These are phyloP conservation scores for Hyaloperonospora arabidopsidis DNA, from an alignment of 352 stramenopile species.

Conservation along the genomic window DNA sequence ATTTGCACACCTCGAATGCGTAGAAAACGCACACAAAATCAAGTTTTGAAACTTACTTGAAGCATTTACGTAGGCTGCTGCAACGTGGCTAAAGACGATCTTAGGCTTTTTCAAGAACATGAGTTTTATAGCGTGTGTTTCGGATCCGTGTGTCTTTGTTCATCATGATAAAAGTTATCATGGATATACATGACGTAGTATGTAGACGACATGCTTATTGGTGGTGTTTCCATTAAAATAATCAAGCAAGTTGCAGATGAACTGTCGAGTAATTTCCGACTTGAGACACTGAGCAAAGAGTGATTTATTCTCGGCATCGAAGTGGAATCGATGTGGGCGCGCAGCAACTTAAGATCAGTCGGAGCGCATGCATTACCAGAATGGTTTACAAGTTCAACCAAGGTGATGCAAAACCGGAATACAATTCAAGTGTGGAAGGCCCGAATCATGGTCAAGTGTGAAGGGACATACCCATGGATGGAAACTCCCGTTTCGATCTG, in stretches of 20 bases:
- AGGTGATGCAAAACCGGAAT: neutral
- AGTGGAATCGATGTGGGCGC: neutral
- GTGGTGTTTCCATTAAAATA: too few species aligned
- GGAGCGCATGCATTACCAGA: neutral
- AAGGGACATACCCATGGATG: neutral
- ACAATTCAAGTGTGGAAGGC: neutral
- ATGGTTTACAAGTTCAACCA: neutral
- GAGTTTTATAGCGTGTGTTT: conserved; percentile 2
- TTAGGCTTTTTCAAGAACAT: conserved; percentile 3
- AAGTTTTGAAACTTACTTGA: neutral
- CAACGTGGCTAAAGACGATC: conserved; percentile 26
- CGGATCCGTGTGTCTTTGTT: neutral
- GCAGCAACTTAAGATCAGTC: neutral
- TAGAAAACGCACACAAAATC: neutral
- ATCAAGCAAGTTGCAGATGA: neutral
- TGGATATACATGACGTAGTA: neutral
- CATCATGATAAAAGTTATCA: neutral
- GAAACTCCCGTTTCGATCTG: neutral
- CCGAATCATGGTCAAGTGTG: neutral
- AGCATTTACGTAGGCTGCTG: conserved; percentile 31
- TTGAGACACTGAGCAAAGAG: too few species aligned
- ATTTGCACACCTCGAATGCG: neutral
- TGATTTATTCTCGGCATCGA: neutral
- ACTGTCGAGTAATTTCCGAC: neutral
- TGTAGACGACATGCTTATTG: too few species aligned